phyloP scores from a whole-genome alignment of 495 filamentous ascomycete species.

The Daldinia loculata region DNA sequence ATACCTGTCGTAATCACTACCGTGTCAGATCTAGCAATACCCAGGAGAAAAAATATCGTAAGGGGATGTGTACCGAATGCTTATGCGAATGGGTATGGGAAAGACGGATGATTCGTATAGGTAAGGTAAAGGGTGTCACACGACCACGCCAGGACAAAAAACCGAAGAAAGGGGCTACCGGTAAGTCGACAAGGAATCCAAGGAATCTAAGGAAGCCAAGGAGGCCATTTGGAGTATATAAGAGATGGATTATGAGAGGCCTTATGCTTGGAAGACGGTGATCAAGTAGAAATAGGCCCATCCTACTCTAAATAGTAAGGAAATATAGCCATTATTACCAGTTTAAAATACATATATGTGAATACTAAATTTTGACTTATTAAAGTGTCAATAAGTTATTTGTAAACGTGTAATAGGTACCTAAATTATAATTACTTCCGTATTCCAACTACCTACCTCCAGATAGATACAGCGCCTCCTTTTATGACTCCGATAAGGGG shows the following conservation, averaged over 20 bases:
- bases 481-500: no score
- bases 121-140: conserved; percentile 7
- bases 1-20: neutral
- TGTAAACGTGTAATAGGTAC: no score
- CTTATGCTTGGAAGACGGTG: conserved; percentile 1
- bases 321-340: neutral
- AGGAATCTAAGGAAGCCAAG: neutral
- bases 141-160: neutral
- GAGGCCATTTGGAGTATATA: neutral
- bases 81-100: conserved; percentile 20
- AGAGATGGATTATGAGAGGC: conserved; percentile 13
- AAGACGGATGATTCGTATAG: conserved; percentile 11
- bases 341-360: neutral
- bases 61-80: conserved; percentile 25
- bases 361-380: no score
- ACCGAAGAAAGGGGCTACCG: neutral
- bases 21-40: neutral
- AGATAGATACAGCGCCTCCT: no score
- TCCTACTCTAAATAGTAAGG: neutral
- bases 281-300: neutral
- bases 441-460: no score
- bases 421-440: no score
- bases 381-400: no score
- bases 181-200: neutral
- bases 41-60: neutral